phyloP scores from a whole-genome alignment of 2,329 filamentous ascomycete genomes.

The Colletotrichum siamense region DNA sequence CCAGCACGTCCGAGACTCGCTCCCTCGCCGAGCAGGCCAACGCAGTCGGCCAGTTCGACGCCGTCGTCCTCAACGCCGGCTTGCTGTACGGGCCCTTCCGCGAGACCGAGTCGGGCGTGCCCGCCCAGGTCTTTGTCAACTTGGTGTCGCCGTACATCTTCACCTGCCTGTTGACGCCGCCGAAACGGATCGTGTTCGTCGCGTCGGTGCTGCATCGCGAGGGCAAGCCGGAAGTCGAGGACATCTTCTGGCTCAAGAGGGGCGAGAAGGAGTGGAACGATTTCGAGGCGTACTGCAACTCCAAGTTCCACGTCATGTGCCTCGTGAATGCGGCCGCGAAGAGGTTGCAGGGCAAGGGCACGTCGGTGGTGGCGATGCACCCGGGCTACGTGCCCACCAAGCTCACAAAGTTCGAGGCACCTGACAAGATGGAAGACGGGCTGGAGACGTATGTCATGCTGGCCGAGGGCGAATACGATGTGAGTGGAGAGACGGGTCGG shows the following conservation, averaged over 20 bases:
- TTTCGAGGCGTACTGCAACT: constrained; percentile 25
- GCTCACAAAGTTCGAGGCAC: constrained; percentile 14
- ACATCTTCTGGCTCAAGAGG: constrained; percentile 26
- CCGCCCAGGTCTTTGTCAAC: constrained; percentile 27
- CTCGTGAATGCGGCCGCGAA: constrained; percentile 25
- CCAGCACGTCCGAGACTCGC: constrained; percentile 23
- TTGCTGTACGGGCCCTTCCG: constrained; percentile 22
- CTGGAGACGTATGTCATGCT: constrained; percentile 22
- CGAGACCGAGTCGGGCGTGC: constrained; percentile 24
- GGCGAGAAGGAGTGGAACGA: constrained; percentile 23
- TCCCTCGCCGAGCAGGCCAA: constrained; percentile 27
- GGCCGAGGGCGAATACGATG: constrained; percentile 26
- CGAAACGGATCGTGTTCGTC: constrained; percentile 25
- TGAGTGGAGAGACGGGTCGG: constrained; percentile 12
- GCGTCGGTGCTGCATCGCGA: constrained; percentile 24
- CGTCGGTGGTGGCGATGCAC: constrained; percentile 24
- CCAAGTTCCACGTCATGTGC: constrained; percentile 26
- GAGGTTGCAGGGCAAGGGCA: constrained; percentile 16
- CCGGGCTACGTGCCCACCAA: constrained; percentile 28
- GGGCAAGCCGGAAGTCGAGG: constrained; percentile 17
- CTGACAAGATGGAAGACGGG: constrained; percentile 23
- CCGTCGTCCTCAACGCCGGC: constrained; percentile 25
- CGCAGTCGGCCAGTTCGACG: constrained; percentile 25
- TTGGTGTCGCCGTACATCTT: constrained; percentile 28
- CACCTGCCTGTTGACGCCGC: constrained; percentile 22